Percentiles rank a stretch among this genome's conserved stretches.
Conservation (phyloP, 2,329 filamentous ascomycete genomes). For the Paracoccidioides lutzii region DNA sequence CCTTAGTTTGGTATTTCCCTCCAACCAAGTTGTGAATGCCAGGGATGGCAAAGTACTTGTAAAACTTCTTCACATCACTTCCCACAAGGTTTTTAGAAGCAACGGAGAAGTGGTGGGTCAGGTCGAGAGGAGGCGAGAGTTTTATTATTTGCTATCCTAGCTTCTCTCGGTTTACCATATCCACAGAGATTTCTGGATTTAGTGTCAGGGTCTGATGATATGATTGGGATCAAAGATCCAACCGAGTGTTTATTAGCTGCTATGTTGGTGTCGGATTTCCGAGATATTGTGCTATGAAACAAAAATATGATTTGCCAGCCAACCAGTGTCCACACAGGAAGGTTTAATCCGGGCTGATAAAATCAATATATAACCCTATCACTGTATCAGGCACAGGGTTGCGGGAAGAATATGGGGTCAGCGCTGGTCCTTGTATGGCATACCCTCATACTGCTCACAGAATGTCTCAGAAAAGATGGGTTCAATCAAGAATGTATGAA, state of each 20-base stretch:
- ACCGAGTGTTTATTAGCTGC: neutral
- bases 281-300: neutral
- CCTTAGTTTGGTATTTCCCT: slow-evolving; percentile 26
- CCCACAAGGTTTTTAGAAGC: slow-evolving; percentile 51
- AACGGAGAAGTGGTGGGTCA: slow-evolving; percentile 66
- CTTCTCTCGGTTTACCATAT: neutral
- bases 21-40: slow-evolving; percentile 50
- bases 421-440: too few species aligned
- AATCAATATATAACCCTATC: too few species aligned
- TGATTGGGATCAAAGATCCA: neutral
- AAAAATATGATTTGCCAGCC: neutral
- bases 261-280: neutral
- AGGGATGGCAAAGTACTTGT: slow-evolving; percentile 64
- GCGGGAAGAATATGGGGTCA: too few species aligned
- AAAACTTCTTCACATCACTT: slow-evolving; percentile 66
- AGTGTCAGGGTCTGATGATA: neutral
- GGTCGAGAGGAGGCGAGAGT: slow-evolving; percentile 46
- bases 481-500: too few species aligned
- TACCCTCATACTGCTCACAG: too few species aligned
- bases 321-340: neutral
- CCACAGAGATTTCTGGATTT: neutral
- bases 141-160: neutral
- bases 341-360: too few species aligned
- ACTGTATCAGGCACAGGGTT: too few species aligned
- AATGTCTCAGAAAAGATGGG: too few species aligned